Conservation (phyloP, 2,329 filamentous ascomycete species). For the Penicillium sp. region DNA sequence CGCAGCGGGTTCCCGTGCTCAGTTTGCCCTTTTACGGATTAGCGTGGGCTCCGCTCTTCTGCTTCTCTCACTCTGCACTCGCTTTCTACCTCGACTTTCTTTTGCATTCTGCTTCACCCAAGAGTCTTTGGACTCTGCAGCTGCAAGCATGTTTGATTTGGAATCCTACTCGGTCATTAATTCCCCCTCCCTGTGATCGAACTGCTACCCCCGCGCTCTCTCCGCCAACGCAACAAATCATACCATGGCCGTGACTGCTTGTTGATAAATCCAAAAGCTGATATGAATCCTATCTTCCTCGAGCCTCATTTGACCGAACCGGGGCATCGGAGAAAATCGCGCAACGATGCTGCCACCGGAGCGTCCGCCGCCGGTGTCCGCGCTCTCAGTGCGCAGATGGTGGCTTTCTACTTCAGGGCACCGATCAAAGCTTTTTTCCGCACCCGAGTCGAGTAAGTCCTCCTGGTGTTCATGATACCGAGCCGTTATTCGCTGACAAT, state of each 20-base stretch:
- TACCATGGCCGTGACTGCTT: constrained; percentile 1
- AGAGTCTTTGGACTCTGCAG: neutral
- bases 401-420: constrained; percentile 88
- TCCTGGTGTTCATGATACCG: neutral
- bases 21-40: constrained; percentile 22
- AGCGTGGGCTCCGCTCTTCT: constrained; percentile 5
- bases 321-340: constrained; percentile 44
- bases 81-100: neutral
- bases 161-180: neutral
- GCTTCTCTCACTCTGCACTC: neutral
- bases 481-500: constrained; percentile 13
- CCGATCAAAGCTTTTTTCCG: constrained; percentile 92
- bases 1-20: constrained; percentile 15
- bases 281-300: constrained; percentile 18
- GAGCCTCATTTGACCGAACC: constrained; percentile 18
- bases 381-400: constrained; percentile 75
- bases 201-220: neutral
- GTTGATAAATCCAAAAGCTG: constrained; percentile 2
- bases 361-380: constrained; percentile 84
- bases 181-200: neutral
- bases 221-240: neutral
- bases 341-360: constrained; percentile 64
- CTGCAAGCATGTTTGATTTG: neutral
- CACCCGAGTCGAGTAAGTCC: constrained; percentile 77
- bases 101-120: neutral